Evolutionary conservation across 192 early-diverging fungal species (phyloP), one percentile per base, ranked within the genome.

Genomic region (Borealophlyctis nickersoniae): DNA sequence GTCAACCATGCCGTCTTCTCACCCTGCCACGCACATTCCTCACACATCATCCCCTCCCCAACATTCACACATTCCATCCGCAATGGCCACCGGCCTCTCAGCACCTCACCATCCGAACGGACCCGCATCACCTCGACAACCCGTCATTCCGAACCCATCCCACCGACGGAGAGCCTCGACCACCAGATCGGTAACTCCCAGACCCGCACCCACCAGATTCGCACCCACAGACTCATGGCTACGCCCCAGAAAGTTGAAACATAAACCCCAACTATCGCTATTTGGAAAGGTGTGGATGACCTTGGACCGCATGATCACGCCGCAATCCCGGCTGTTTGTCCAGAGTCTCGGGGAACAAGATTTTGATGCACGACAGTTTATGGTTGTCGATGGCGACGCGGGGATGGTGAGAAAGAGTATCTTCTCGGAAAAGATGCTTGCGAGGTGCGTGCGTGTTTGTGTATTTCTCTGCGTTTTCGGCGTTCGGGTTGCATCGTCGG

Each of bases 251-350:
- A 29, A 22, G 52, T 11, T 14, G 52, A 26, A 22, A 26, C 9
- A 22, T 26, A 54, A 60, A 7, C 49, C 53, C 27, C 23, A 51
- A 3, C 31, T 70, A 0, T 65, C 69, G 16, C 56, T 64, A 30
- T 71, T 71, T 60, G 69, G 69, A 14, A 24, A 52, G 16, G 32
- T 52, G 3, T 65, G 39, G 32, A 71, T 63, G 1, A 52, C 45
- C 7, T 51, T 71, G 22, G 62, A 58, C 16, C 5, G 62, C 5
- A 51, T 65, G 30, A 35, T 71, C 36, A 71, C 69, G 22, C 39
- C 48, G 9, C 31, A 45, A 4, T 65, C 69, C 36, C 53, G 49
- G 29, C 34, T 27, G 22, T 68, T 28, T 52, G 48, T 68, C 23
- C n/a, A 23, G 52, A 22, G 7, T 22, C 7, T 13, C 4, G 26